Evolutionary conservation across 768 basidiomycete species (phyloP).

Genomic region (Saitozyma sp.): DNA sequence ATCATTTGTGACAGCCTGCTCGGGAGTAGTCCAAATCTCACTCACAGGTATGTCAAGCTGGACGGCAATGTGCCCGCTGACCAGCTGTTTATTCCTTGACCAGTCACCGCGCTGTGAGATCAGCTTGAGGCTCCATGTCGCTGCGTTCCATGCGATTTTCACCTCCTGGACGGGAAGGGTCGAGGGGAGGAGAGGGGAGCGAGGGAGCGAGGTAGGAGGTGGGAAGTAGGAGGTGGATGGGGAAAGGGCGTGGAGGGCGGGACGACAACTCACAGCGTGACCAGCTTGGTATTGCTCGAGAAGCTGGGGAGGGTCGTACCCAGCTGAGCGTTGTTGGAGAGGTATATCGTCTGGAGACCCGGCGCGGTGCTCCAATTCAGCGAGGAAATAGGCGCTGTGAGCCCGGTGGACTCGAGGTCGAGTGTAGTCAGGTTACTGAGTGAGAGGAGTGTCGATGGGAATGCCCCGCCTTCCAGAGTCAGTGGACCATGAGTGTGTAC

Average conservation of each 20-base stretch:
- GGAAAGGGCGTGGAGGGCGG: no score
- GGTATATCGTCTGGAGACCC: conserved; percentile 35
- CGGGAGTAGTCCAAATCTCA: not conserved
- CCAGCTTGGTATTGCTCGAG: conserved; percentile 19
- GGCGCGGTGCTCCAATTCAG: conserved; percentile 21
- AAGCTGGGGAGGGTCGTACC: conserved; percentile 46
- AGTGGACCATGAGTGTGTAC: not conserved
- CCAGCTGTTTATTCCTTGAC: conserved; percentile 40
- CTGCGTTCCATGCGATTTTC: not conserved
- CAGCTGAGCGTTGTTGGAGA: conserved; percentile 47
- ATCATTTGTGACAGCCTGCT: not conserved
- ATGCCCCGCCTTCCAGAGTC: conserved; percentile 37
- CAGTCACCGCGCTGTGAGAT: conserved; percentile 44
- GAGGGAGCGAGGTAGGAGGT: no score
- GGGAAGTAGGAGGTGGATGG: not conserved
- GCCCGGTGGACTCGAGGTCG: conserved; percentile 47
- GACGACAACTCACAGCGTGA: conserved; percentile 35
- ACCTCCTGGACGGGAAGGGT: not conserved
- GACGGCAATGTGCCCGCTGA: conserved; percentile 32
- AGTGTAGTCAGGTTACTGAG: conserved; percentile 39
- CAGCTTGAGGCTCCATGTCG: conserved; percentile 4
- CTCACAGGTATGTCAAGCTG: conserved; percentile 49
- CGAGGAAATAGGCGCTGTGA: conserved; percentile 39
- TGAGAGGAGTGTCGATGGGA: conserved; percentile 36
- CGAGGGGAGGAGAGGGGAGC: not conserved